Evolutionary conservation across 306 rosid species (phyloP), one percentile per base, ranked within the genome.

Genomic region (Ammopiptanthus mongolicus): DNA sequence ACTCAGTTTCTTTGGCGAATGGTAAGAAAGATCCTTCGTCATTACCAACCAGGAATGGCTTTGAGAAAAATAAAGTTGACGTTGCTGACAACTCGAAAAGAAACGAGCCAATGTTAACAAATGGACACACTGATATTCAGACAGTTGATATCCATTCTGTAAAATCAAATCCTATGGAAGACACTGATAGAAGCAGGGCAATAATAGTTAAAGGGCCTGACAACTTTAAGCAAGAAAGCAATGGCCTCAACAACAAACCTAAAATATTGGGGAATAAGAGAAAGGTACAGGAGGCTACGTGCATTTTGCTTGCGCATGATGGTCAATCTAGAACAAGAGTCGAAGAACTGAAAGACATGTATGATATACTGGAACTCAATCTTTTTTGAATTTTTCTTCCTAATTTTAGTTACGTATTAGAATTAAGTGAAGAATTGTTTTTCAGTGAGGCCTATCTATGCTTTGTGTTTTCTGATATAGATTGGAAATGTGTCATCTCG

Each of bases 301-400:
- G 92, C 79, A 74, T 89, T 77, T 86, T 90, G 86, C 86, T 86
- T 69, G 87, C 90, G 25, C 78, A 67, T 33, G 96, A 92, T 86
- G 85, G 48, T 68, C 89, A 81, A 52, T 90, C 98, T 46, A 87
- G 13, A 70, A 85, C 52, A 78, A 83, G 84, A 82, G 84, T 92
- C 79, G 86, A 86, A 83, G 86, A 88, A 71, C 71, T 92, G 69
- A 96, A 86, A 78, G 81, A 84, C 87, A 79, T 44, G 99, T 96
- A 89, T 60, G 97, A 71, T 73, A 55, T 53, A 56, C 63, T 23
- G 29, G 46, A 64, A 64, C 76, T 79, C 66, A 9, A 66, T 22
- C 11, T 11, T 29, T 65, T 74, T 5, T 41, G 41, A 12, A 48
- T 2, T 33, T 50, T 1, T 1, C 28, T 5, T 59, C 25, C 51